Base-by-base conservation (phyloP, 2,329 filamentous ascomycete species). In the Ophiocordyceps camponoti-leonardi region DNA sequence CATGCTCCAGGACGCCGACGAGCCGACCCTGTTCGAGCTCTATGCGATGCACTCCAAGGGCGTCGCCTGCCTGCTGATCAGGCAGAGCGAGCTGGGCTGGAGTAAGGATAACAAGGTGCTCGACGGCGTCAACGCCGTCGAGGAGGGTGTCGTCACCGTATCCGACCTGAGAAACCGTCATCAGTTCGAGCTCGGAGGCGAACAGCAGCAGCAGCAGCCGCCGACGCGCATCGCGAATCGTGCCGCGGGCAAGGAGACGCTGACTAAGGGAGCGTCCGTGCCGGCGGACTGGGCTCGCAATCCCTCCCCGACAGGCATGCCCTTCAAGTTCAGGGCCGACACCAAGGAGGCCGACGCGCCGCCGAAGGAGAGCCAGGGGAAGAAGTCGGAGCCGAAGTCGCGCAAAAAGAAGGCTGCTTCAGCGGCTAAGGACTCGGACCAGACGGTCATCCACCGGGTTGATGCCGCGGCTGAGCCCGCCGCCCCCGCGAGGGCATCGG, bases 1-100 rank as follows among this genome's bases (percentile, higher is more conserved):
- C 46, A 74, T 77, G 49, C 65, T 72, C 7, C 71, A 77, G 48
- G 74, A 76, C 37, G 69, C 69, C 22, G 79, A 82, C 20, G 83
- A 92, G 51, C 77, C 77, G 16, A 79, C 81, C 0, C 67, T 95
- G 14, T 96, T 98, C 56, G 92, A 98, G 67, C 72, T 98, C 11
- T 98, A 98, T 60, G 83, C 86, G 30, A 94, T 95, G 82, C 90
- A 98, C 62, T 95, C 92, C 12, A 93, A 87, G 66, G 92, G 92
- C 49, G 87, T 96, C n/a, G 88, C 88, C 18, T 90, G 85, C 55
- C 61, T 96, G 45, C 80, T 79, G 51, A 79, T 98, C 60, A 90
- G 83, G 61, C 86, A 90, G 59, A 77, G 81, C 44, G 90, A 96
- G 62, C 71, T 98, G 43, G 92, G 93, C 28, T 96, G 88, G 88